Percentiles rank a stretch among this genome's conserved stretches.
Conservation (phyloP, 495 filamentous ascomycete genomes). For the Penicillium tannophilum region DNA sequence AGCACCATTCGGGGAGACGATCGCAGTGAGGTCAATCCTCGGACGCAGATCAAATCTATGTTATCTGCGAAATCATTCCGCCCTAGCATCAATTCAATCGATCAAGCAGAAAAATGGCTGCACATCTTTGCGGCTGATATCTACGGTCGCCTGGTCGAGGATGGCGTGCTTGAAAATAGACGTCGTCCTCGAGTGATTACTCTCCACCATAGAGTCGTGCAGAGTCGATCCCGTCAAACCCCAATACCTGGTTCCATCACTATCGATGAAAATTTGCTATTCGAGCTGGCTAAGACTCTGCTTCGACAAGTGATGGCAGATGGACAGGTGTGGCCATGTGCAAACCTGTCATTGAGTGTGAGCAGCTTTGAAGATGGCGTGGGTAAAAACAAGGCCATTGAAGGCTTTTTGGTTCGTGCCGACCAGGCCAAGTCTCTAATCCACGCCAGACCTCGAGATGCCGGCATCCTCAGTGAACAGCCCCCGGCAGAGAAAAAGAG, state of each 20-base stretch:
- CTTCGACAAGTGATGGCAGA: conserved; percentile 77
- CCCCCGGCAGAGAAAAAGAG: conserved; percentile 34
- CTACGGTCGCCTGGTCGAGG: conserved; percentile 84
- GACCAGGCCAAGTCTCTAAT: conserved; percentile 64
- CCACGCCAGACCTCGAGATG: conserved; percentile 18
- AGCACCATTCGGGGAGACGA: conserved; percentile 84
- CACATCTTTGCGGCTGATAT: conserved; percentile 93
- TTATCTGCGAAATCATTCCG: conserved; percentile 96
- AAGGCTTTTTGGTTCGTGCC: conserved; percentile 78
- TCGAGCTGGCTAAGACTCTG: conserved; percentile 73
- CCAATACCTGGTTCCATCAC: conserved; percentile 76
- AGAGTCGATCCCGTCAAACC: conserved; percentile 69
- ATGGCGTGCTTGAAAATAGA: conserved; percentile 87
- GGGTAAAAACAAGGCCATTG: conserved; percentile 80
- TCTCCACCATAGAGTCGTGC: conserved; percentile 72
- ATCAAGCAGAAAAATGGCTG: conserved; percentile 85
- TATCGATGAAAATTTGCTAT: conserved; percentile 72
- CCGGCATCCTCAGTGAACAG: conserved; percentile 8
- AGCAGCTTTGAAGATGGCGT: conserved; percentile 89
- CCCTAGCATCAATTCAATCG: conserved; percentile 75
- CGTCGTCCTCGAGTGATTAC: conserved; percentile 83
- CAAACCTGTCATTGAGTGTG: conserved; percentile 80
- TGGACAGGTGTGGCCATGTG: conserved; percentile 82
- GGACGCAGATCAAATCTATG: conserved; percentile 97
- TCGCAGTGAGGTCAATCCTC: conserved; percentile 81